A percentile compares a stretch with the other conserved stretches of the same genome.
phyloP scores from a whole-genome alignment of 345 rosid species.

The Theobroma cacao region DNA sequence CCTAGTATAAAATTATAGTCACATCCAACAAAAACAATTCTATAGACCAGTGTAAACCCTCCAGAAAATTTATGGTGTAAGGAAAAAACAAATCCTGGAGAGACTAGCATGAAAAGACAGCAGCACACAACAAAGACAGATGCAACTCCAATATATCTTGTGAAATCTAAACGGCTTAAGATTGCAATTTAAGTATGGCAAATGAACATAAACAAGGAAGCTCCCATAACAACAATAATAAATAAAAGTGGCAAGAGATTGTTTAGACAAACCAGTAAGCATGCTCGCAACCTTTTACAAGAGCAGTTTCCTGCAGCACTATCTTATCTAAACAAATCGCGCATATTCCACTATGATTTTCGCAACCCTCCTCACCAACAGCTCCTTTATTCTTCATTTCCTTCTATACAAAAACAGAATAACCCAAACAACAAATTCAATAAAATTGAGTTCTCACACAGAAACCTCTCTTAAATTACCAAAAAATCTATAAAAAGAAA shows the following conservation, averaged over 20 bases:
- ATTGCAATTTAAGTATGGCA: neutral
- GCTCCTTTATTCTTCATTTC: slow-evolving; percentile 30
- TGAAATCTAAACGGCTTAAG: neutral
- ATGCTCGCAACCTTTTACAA: slow-evolving; percentile 93
- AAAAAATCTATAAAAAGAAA: neutral
- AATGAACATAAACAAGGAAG: neutral
- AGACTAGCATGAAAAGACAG: neutral
- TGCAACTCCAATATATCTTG: neutral
- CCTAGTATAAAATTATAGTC: neutral
- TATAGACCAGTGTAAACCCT: too few relatives aligned
- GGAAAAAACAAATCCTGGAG: too few relatives aligned
- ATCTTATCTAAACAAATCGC: slow-evolving; percentile 86
- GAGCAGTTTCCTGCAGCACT: slow-evolving; percentile 83
- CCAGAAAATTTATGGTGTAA: too few relatives aligned
- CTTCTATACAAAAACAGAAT: slow-evolving; percentile 33
- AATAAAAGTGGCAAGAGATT: neutral
- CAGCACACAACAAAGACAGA: neutral
- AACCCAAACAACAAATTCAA: neutral
- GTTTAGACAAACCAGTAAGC: slow-evolving; percentile 79
- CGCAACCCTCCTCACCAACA: slow-evolving; percentile 39
- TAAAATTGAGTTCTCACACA: neutral
- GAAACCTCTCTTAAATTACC: neutral
- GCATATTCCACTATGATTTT: slow-evolving; percentile 69
- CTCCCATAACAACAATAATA: neutral
- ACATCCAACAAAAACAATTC: neutral